phyloP scores from a whole-genome alignment of 2,329 filamentous ascomycete genomes.

The Didymosphaeria variabile region DNA sequence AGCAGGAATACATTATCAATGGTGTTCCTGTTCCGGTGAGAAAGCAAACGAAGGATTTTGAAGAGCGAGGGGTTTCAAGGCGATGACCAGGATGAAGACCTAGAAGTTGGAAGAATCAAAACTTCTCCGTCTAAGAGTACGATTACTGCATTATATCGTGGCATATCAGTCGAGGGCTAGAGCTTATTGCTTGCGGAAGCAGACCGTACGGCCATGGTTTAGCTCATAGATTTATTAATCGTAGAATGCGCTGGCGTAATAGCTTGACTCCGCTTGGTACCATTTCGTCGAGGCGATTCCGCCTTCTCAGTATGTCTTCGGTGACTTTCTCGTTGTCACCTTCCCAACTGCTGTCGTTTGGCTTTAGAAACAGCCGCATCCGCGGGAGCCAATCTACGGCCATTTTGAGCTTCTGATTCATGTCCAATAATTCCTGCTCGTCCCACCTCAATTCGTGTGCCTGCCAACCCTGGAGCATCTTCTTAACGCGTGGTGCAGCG shows the following conservation, averaged over 20 bases:
- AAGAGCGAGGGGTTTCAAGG: not conserved
- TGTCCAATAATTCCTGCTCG: not conserved
- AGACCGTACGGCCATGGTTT: not conserved
- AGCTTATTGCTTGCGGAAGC: no score
- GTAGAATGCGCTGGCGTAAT: slow-evolving; percentile 1
- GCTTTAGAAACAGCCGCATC: slow-evolving; percentile 4
- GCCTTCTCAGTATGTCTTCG: not conserved
- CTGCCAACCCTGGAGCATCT: not conserved
- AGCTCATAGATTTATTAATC: not conserved
- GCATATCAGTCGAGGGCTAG: not conserved
- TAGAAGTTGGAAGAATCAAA: not conserved
- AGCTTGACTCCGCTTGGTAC: slow-evolving; percentile 1
- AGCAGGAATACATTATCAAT: not conserved
- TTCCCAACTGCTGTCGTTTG: not conserved
- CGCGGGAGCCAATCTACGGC: slow-evolving; percentile 9
- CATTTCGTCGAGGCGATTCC: not conserved
- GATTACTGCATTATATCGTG: not conserved
- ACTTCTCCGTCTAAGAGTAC: not conserved
- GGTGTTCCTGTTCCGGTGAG: not conserved
- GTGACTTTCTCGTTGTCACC: not conserved
- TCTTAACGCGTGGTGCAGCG: slow-evolving; percentile 5
- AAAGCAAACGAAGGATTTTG: not conserved
- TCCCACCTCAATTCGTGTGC: slow-evolving; percentile 3
- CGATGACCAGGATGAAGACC: not conserved
- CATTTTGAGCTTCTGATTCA: slow-evolving; percentile 4